Evolutionary conservation across 78 protist genomes (phyloP).

Genomic region (Goniomonas avonlea): DNA sequence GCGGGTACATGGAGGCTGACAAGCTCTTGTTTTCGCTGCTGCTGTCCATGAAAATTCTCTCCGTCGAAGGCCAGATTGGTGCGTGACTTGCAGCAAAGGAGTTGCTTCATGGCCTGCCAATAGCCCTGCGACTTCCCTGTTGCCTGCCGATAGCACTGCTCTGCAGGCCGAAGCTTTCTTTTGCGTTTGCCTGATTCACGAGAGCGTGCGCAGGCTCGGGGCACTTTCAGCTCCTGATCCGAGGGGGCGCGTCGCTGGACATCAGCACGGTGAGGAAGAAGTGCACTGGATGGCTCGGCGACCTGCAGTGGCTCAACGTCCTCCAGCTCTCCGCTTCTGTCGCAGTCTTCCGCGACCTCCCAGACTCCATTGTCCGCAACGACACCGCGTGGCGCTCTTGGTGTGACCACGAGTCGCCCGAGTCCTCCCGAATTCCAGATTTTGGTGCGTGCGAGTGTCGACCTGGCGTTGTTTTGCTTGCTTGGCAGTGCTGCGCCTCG

Average conservation of each 20-base stretch:
- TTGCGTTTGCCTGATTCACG: no score
- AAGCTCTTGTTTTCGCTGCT: conserved; percentile 54
- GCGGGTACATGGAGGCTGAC: conserved; percentile 34
- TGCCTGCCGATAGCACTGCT: no score
- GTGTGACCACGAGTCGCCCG: conserved; percentile 61
- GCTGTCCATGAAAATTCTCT: conserved; percentile 62
- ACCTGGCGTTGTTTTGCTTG: no score
- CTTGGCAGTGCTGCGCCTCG: no score
- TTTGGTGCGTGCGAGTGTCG: no score
- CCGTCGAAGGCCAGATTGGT: no score
- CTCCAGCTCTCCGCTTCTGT: conserved; percentile 10
- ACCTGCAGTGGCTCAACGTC: conserved; percentile 56
- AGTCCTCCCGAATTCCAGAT: conserved; percentile 45
- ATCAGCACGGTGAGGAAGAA: neutral
- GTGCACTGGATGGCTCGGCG: conserved; percentile 55
- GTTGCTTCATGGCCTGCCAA: no score
- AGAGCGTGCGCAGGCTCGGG: no score
- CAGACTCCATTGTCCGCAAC: conserved; percentile 24
- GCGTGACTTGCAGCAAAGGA: no score
- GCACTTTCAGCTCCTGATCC: conserved; percentile 35
- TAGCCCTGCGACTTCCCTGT: no score
- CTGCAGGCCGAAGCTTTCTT: no score
- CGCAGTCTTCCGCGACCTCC: conserved; percentile 30
- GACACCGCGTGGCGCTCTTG: conserved; percentile 49
- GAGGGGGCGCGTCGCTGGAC: conserved; percentile 68